Percentiles rank a stretch among this genome's conserved stretches.
phyloP scores from a whole-genome alignment of 2,329 filamentous ascomycete species.

The Plenodomus biglobosus region DNA sequence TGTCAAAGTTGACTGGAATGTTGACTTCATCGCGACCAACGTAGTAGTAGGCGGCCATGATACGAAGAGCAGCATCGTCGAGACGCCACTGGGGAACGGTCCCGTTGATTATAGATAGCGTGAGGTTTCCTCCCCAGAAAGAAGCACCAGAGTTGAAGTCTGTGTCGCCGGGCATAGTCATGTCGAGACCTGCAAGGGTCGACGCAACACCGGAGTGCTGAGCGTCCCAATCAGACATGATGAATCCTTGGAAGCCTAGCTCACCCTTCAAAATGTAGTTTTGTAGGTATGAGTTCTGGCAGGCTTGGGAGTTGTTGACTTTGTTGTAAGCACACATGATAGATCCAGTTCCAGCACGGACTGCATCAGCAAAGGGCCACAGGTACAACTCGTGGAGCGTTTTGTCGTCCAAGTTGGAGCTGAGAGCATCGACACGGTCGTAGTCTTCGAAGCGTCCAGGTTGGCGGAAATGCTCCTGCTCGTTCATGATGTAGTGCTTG shows the following conservation, averaged over 20 bases:
- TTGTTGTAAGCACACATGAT: conserved; percentile 70
- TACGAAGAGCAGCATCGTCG: conserved; percentile 90
- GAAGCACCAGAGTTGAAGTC: conserved; percentile 70
- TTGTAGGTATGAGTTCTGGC: conserved; percentile 75
- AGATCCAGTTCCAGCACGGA: conserved; percentile 53
- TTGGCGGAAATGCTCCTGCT: conserved; percentile 71
- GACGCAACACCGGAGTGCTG: conserved; percentile 69
- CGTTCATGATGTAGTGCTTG: conserved; percentile 61
- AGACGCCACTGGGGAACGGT: conserved; percentile 84
- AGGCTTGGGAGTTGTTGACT: conserved; percentile 77
- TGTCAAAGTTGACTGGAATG: conserved; percentile 76
- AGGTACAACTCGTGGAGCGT: conserved; percentile 66
- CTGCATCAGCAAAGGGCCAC: conserved; percentile 58
- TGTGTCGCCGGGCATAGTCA: conserved; percentile 82
- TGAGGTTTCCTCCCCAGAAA: conserved; percentile 86
- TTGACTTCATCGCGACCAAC: conserved; percentile 57
- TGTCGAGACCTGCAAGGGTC: conserved; percentile 74
- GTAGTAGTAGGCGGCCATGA: conserved; percentile 67
- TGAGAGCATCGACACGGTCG: conserved; percentile 63
- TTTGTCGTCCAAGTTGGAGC: conserved; percentile 64
- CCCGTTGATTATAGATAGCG: conserved; percentile 83
- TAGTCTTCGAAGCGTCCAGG: conserved; percentile 58
- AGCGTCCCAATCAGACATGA: conserved; percentile 73
- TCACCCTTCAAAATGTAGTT: conserved; percentile 79
- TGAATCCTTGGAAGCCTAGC: conserved; percentile 67